phyloP scores from a whole-genome alignment of 257 asterid genomes.

The Ilex asprella region DNA sequence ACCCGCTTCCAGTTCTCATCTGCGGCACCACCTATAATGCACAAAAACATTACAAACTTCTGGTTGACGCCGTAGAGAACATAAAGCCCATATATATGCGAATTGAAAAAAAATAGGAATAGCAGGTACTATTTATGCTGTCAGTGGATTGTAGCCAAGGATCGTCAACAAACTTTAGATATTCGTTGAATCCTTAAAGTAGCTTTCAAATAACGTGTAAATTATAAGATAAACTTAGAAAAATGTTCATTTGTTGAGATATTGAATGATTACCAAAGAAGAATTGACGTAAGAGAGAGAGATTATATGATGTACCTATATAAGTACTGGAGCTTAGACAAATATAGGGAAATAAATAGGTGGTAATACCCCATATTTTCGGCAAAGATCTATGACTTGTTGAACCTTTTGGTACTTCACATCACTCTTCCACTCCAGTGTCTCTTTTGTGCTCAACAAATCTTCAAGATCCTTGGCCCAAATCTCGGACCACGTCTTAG shows the following conservation, averaged over 20 bases:
- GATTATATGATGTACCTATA: too few species aligned
- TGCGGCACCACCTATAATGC: constrained; percentile 48
- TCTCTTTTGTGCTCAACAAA: constrained; percentile 22
- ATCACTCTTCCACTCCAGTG: constrained; percentile 32
- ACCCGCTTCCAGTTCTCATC: constrained; percentile 64
- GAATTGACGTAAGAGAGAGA: too few species aligned
- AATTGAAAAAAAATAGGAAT: background rate
- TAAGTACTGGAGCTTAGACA: too few species aligned
- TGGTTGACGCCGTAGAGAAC: background rate
- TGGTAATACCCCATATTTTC: constrained; percentile 43
- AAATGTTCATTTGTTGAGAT: too few species aligned
- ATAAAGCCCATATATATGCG: background rate
- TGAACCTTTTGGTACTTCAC: constrained; percentile 50
- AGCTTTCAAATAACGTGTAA: too few species aligned
- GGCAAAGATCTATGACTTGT: constrained; percentile 41
- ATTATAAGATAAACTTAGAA: too few species aligned
- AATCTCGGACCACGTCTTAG: constrained; percentile 52
- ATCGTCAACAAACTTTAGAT: too few species aligned
- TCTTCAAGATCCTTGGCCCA: constrained; percentile 44
- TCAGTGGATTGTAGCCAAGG: too few species aligned
- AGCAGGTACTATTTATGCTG: too few species aligned
- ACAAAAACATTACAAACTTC: background rate
- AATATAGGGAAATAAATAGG: too few species aligned
- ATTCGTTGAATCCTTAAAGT: too few species aligned
- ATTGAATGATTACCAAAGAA: too few species aligned